Evolutionary conservation across 2,329 filamentous ascomycete genomes (phyloP), one percentile per base, ranked within the genome.

Genomic region (Trichoderma asperellum): DNA sequence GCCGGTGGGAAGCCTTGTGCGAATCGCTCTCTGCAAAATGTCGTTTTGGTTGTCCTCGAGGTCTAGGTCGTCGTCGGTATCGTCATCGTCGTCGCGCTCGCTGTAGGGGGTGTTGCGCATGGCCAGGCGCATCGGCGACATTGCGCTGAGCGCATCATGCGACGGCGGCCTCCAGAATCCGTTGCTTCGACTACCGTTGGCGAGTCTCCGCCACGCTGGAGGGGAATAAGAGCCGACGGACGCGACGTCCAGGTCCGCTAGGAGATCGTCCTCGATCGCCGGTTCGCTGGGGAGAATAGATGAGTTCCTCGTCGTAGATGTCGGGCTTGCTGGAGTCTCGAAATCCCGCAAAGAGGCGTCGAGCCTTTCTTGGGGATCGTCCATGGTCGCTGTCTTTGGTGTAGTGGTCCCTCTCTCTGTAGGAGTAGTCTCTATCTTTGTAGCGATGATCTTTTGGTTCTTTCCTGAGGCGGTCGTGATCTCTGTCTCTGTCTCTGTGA

Each of bases 171-270:
- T 85, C 85, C 90, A 89, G 77, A 89, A 88, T 72, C 86, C 86
- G 75, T 82, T 86, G 77, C 83, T 87, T 76, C 84, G 83, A 73
- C 84, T 83, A 74, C 86, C 87, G 83, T 87, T 88, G 81, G 82
- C 84, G 79, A 88, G 85, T 73, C 86, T 85, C 76, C 85, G 83
- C 87, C 87, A 89, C 59, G 87, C 87, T 72, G 87, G 87, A 68
- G 87, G 87, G 75, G 84, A 87, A 81, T 86, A 89, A 71, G 86
- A 86, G 83, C 85, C 85, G 75, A 73, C 82, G 76, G 86, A 88
- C 75, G 72, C 80, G 74, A 73, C 76, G 73, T 82, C 84, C 79
- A 79, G 81, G 53, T 81, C 84, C 80, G 82, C 83, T 78, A 76
- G 77, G 71, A 74, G 74, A 72, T 74, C 74, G 71, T 79, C 77